Evolutionary conservation across 139 green algal genomes (phyloP), one percentile per base, ranked within the genome.

Genomic region (Closterium sp.): DNA sequence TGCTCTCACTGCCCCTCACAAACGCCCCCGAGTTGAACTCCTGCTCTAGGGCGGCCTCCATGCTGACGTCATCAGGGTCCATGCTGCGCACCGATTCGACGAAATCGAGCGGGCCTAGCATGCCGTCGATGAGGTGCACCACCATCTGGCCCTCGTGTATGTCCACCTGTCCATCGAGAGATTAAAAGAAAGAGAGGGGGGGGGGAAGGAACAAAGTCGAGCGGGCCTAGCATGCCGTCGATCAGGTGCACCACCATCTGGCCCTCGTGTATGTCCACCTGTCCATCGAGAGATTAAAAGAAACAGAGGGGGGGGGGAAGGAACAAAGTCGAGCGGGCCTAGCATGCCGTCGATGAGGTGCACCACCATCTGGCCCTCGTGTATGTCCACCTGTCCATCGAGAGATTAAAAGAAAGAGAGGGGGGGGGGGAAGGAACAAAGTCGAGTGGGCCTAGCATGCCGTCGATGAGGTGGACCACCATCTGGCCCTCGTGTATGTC

Each of bases 71-170:
- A 30, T 91, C 88, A 31, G 88, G 88, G 36, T 91, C 88, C 16
- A 66, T 66, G 30, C 34, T 85, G 16, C 34, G 8, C 33, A 91
- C 84, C 21, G 88, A 55, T 21, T 91, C 76, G 8, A 88, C 32
- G 8, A 91, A 84, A 12, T 81, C 88, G 0, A 36, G 34, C 23
- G 88, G 88, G 28, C 34, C 88, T 34, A 86, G 25, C 21, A 91
- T 35, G n/a, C 38, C 88, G 28, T 91, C 88, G 9, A 91, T 66
- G 4, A 91, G 88, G 9, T 91, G 88, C 36, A 91, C 28, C 23
- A 88, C n/a, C 28, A 86, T 5, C 8, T 91, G 64, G 3, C 84
- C 84, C 5, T 33, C 16, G 2, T 21, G 6, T 5, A 91, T 35
- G 64, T 91, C 88, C 34, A 88, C 30, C 88, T 91, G 88, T 2